Base-by-base conservation (phyloP, 2,329 filamentous ascomycete species). In the Diplodia mutila region DNA sequence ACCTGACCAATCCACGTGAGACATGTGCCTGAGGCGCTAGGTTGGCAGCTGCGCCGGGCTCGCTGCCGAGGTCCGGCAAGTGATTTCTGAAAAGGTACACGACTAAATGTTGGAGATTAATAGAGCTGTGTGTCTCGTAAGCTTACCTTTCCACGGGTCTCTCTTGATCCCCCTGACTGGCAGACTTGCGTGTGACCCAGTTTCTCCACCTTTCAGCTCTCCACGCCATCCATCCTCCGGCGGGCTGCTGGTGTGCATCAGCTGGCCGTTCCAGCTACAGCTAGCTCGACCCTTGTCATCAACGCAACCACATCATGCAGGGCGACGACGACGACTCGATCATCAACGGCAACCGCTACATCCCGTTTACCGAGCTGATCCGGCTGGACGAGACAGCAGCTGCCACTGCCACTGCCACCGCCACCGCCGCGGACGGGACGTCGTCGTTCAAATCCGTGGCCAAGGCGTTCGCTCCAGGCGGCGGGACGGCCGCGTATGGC, bases 401-500 rank as follows among this genome's bases (percentile, higher is more conserved):
- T 66, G 25, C 25, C 7, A n/a, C n/a, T n/a, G n/a, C n/a, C n/a
- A n/a, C n/a, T n/a, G n/a, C n/a, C n/a, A n/a, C n/a, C n/a, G n/a
- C n/a, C n/a, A n/a, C n/a, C n/a, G 76, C 80, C 67, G 75, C 46
- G 25, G 49, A 79, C 39, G 68, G 70, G 54, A 81, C 79, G 11
- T 12, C 9, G 8, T 37, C 34, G 25, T 82, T 76, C 66, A 75
- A 78, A 34, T 81, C 79, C 2, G 77, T 75, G 37, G 76, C 79
- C 9, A 77, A 75, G 63, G 78, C 80, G 0, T 85, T 80, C 69
- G 77, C 80, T 12, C 83, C 84, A 0, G 81, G 79, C 3, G 76
- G 75, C 7, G 74, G 78, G 18, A 77, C 76, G 2, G 76, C 80
- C 16, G 81, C 84, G 0, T 87, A 85, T 73, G 85, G 85, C 14